Conservation (phyloP, 345 rosid species). For the Eucalyptus curtisii region DNA sequence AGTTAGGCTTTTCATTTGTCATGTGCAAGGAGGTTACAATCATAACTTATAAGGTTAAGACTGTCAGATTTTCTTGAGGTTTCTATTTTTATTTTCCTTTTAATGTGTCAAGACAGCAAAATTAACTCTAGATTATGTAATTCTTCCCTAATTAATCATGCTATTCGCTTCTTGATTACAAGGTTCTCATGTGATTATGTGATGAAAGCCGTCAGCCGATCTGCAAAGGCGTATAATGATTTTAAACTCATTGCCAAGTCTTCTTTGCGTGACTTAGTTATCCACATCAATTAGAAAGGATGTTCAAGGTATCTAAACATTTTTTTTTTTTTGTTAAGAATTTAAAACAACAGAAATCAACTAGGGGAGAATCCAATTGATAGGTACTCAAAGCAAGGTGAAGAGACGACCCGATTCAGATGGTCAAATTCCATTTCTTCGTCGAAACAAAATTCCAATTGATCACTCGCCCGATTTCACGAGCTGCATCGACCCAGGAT, state of each 20-base stretch:
- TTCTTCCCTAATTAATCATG: background rate
- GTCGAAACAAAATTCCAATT: background rate
- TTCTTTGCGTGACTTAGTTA: background rate
- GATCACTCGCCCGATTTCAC: background rate
- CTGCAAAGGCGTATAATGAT: background rate
- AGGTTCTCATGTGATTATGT: background rate
- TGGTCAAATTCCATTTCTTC: background rate
- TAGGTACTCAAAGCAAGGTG: background rate
- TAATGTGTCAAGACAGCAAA: background rate
- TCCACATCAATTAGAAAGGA: background rate
- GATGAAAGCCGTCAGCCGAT: background rate
- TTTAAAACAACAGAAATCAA: background rate
- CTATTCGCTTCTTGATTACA: background rate
- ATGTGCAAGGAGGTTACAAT: background rate
- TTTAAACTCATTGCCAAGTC: background rate
- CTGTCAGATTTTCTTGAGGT: background rate
- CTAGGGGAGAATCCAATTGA: background rate
- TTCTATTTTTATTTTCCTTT: background rate
- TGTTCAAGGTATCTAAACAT: background rate
- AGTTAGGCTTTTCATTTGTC: background rate
- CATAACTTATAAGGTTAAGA: background rate
- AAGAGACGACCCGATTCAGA: background rate
- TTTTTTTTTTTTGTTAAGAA: background rate
- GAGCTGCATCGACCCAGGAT: background rate
- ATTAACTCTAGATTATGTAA: background rate